Evolutionary conservation across 495 filamentous ascomycete genomes (phyloP), one percentile per base, ranked within the genome.

Genomic region (Aspergillus conjunctus): DNA sequence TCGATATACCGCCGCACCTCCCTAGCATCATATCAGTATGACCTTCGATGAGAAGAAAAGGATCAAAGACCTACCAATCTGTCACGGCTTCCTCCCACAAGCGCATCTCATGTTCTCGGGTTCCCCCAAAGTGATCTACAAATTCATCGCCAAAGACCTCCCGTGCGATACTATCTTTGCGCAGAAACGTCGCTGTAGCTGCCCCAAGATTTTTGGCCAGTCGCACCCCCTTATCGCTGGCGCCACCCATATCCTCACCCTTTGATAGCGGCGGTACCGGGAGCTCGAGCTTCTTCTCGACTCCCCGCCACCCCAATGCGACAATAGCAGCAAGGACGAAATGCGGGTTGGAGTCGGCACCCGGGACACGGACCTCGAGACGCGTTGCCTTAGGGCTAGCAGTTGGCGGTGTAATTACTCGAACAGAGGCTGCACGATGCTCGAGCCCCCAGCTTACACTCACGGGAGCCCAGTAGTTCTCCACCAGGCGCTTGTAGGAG

Each of bases 401-500:
- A 0, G 90, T 91, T 1, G 94, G 94, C 10, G 94, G 94, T 0
- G 88, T 83, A 65, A 98, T 97, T 21, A 98, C 71, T 7, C 95
- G 83, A 56, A 98, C 89, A 0, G 90, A 95, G 0, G 94, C 94
- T 1, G 92, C 92, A 41, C 94, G 90, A 66, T 98, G 94, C 72
- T 98, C 94, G 8, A 97, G 73, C 1, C 95, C 94, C 95, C 94
- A 98, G 2, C 90, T 95, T 1, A 97, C 94, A 0, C 92, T 97
- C 7, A 98, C 93, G 0, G 94, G 94, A 0, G 94, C 94, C 95
- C 95, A 98, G 76, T 96, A 97, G 71, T 98, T 98, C 79, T 98
- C 94, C 11, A 98, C 94, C 2, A 98, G 82, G 1, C 95, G 88
- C 71, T 98, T 98, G 78, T 98, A 98, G 61, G 89, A 93, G 75